Conservation (phyloP, 164 flowering plant species). For the Protea cynaroides region DNA sequence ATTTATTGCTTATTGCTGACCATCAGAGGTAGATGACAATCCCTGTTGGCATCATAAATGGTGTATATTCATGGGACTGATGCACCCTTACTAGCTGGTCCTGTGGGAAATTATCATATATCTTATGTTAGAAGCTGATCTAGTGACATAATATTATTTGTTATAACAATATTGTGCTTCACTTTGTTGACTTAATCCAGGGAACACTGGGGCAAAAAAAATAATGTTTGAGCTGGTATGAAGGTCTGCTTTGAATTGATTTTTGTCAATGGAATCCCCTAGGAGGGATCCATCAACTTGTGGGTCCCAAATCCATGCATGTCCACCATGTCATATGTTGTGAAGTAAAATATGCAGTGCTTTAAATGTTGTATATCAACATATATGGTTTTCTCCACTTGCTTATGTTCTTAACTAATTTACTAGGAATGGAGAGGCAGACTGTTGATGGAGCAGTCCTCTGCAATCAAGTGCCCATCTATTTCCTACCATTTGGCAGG, state of each 20-base stretch:
- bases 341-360: background rate
- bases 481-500: slow-evolving; percentile 76
- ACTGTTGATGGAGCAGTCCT: slow-evolving; percentile 62
- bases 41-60: background rate
- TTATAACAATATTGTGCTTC: background rate
- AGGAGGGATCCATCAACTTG: background rate
- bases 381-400: background rate
- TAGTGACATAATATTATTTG: no score
- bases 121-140: background rate
- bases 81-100: background rate
- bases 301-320: background rate
- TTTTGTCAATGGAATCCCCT: background rate
- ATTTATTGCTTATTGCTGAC: no score
- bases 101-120: no score
- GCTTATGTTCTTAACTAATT: background rate
- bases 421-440: slow-evolving; percentile 72
- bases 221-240: background rate
- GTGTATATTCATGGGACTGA: background rate
- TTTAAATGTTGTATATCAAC: background rate
- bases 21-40: no score
- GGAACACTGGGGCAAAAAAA: no score
- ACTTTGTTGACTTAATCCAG: background rate
- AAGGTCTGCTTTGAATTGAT: background rate
- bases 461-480: slow-evolving; percentile 74
- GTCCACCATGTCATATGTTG: background rate